Percentiles rank a stretch among this genome's conserved stretches.
These are phyloP conservation scores for Phytophthora pistaciae DNA, from an alignment of 352 stramenopile genomes.

Conservation along the genomic window DNA sequence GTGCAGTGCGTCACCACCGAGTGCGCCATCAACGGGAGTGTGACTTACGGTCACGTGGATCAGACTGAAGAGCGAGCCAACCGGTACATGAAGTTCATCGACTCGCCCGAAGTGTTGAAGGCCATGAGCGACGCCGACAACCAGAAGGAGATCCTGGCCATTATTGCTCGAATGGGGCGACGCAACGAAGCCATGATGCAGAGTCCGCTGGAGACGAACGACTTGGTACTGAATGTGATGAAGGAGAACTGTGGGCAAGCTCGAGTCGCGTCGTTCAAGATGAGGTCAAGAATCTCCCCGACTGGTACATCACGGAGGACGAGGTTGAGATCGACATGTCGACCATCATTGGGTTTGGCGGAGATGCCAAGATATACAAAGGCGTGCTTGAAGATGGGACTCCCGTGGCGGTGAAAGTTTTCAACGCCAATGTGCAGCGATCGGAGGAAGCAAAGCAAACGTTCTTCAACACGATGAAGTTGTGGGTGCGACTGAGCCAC, in stretches of 20 bases:
- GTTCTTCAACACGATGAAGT: background rate
- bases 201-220: background rate
- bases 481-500: background rate
- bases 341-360: background rate
- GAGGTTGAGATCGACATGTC: background rate
- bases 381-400: background rate
- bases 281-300: background rate
- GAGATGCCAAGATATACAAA: background rate
- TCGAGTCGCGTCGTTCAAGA: background rate
- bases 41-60: background rate
- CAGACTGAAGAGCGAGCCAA: background rate
- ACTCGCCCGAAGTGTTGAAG: background rate
- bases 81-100: background rate
- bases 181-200: constrained; percentile 1
- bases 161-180: background rate
- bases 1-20: background rate
- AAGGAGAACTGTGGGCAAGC: background rate
- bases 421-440: background rate
- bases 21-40: background rate
- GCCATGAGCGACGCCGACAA: background rate
- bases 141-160: background rate
- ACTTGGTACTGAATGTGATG: background rate
- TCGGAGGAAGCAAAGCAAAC: background rate
- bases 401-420: background rate
- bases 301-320: background rate